Evolutionary conservation across 129 eudicot species (phyloP).

Genomic region (Mikania micrantha): DNA sequence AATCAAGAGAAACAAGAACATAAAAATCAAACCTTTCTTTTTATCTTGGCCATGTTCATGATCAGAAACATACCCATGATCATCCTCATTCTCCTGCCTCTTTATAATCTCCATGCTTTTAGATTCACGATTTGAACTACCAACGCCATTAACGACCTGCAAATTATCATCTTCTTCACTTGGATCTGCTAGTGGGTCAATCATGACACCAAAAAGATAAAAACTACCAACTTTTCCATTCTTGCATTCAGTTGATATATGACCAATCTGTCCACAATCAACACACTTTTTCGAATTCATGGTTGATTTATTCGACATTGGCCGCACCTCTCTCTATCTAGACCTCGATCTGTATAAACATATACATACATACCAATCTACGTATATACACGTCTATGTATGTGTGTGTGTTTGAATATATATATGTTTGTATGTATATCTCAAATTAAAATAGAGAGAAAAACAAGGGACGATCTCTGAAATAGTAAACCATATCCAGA

Average conservation of each 20-base stretch:
- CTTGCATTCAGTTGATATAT: conserved; percentile 28
- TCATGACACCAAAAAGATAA: conserved; percentile 38
- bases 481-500: too few species aligned
- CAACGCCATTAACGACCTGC: neutral
- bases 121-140: neutral
- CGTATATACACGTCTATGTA: too few species aligned
- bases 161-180: neutral
- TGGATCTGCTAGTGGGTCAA: conserved; percentile 19
- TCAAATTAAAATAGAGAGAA: neutral
- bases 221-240: conserved; percentile 20
- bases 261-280: conserved; percentile 27
- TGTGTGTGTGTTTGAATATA: too few species aligned
- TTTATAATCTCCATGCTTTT: conserved; percentile 36
- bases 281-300: conserved; percentile 8
- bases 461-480: too few species aligned
- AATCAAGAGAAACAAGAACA: neutral
- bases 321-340: too few species aligned
- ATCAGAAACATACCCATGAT: too few species aligned
- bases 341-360: neutral
- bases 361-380: neutral
- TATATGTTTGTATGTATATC: too few species aligned
- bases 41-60: conserved; percentile 12
- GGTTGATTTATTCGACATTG: conserved; percentile 19
- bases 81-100: conserved; percentile 12
- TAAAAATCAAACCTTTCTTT: conserved; percentile 27